Evolutionary conservation across 1,284 basidiomycete species (phyloP).

Genomic region (Fomes fomentarius): DNA sequence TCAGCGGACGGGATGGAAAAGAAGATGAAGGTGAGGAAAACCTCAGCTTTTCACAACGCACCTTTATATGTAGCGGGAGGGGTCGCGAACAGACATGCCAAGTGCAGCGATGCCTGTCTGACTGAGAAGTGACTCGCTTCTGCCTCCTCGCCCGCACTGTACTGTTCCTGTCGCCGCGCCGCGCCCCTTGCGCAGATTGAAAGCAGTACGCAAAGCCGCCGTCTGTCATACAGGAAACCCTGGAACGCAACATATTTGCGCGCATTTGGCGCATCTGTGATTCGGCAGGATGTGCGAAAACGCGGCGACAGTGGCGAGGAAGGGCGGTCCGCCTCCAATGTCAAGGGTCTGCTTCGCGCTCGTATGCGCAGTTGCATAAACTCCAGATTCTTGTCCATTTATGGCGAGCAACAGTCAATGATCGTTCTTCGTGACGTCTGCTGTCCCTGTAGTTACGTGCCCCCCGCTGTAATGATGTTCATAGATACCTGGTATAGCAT

Average conservation of each 20-base stretch:
- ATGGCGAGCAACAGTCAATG: background rate
- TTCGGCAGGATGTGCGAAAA: background rate
- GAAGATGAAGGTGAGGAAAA: background rate
- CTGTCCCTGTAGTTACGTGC: background rate
- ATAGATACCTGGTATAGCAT: background rate
- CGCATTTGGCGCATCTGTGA: background rate
- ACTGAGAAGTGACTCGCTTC: too few relatives aligned
- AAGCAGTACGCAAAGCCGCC: background rate
- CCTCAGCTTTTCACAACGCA: background rate
- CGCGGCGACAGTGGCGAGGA: background rate
- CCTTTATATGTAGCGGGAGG: constrained; percentile 1
- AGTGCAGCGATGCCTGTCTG: too few relatives aligned
- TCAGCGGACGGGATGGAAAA: background rate
- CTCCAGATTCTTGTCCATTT: background rate
- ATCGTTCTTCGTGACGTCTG: background rate
- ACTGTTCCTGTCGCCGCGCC: background rate
- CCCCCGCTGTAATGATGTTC: background rate
- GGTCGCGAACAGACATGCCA: too few relatives aligned
- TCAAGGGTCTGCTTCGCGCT: background rate
- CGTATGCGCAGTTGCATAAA: background rate
- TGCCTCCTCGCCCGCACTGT: background rate
- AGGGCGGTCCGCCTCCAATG: background rate
- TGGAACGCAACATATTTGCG: too few relatives aligned
- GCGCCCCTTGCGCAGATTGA: background rate
- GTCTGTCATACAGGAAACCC: background rate